These are phyloP conservation scores for Ogataea ganodermae DNA, from an alignment of 805 yeast species.

Conservation along the genomic window DNA sequence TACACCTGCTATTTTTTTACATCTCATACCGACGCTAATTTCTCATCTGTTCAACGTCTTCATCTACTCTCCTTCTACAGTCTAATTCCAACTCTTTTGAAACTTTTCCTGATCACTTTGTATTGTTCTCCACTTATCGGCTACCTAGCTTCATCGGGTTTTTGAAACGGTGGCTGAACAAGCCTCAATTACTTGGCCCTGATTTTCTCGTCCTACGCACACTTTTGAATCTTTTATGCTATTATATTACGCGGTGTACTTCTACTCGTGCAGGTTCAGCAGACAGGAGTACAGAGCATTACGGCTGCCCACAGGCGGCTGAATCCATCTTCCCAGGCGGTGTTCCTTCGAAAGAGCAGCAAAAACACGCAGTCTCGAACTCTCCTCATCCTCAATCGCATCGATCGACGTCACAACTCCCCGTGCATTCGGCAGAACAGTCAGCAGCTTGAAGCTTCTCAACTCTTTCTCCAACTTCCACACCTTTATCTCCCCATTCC, in stretches of 20 bases:
- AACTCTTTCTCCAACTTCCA: constrained; percentile 75
- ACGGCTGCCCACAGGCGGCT: constrained; percentile 62
- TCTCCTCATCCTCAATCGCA: constrained; percentile 51
- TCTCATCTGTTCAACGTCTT: too few relatives aligned
- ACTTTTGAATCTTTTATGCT: too few relatives aligned
- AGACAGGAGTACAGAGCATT: constrained; percentile 67
- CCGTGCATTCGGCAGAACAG: constrained; percentile 56
- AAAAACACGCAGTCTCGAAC: constrained; percentile 54
- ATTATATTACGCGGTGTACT: not conserved
- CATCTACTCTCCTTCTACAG: too few relatives aligned
- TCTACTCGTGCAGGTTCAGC: constrained; percentile 35
- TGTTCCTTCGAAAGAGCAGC: constrained; percentile 84
- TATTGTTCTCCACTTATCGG: too few relatives aligned
- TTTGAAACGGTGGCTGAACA: too few relatives aligned
- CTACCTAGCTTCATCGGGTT: too few relatives aligned
- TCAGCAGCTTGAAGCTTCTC: constrained; percentile 60
- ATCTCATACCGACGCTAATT: too few relatives aligned
- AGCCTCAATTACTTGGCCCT: too few relatives aligned
- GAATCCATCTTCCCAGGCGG: constrained; percentile 84
- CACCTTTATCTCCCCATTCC: constrained; percentile 72
- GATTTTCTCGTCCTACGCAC: too few relatives aligned
- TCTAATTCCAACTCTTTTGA: too few relatives aligned
- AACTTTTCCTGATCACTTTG: not conserved
- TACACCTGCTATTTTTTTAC: too few relatives aligned
- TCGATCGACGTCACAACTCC: constrained; percentile 74